Percentiles rank a stretch among this genome's conserved stretches.
phyloP scores from a whole-genome alignment of 192 early-diverging fungal species.

The Blastocladiella britannica region DNA sequence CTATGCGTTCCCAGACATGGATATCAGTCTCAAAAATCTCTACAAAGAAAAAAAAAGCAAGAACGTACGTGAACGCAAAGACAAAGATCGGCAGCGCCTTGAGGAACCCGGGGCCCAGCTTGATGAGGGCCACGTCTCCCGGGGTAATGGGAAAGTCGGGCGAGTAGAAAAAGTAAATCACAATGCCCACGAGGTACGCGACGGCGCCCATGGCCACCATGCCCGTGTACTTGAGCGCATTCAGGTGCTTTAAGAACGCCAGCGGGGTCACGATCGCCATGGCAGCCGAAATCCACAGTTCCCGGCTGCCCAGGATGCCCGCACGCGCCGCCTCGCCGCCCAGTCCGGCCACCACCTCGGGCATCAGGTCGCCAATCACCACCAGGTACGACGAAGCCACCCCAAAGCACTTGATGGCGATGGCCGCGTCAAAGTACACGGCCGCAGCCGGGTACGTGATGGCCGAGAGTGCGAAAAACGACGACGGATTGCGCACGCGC shows the following conservation, averaged over 20 bases:
- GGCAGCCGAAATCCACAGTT: slow-evolving; percentile 69
- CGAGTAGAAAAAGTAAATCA: slow-evolving; percentile 48
- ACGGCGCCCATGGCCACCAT: slow-evolving; percentile 68
- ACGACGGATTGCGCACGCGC: slow-evolving; percentile 30
- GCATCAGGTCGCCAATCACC: slow-evolving; percentile 85
- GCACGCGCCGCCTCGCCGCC: neutral
- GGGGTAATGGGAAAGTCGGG: slow-evolving; percentile 34
- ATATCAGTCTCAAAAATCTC: slow-evolving; percentile 6
- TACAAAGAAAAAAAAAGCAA: slow-evolving; percentile 4
- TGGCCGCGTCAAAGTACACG: slow-evolving; percentile 80
- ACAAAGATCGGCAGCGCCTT: slow-evolving; percentile 82
- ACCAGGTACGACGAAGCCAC: slow-evolving; percentile 87
- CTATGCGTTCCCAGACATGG: slow-evolving; percentile 6
- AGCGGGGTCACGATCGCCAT: slow-evolving; percentile 54
- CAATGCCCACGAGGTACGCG: slow-evolving; percentile 66
- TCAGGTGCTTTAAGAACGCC: slow-evolving; percentile 57
- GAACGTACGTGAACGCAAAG: slow-evolving; percentile 85
- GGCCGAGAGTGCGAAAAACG: slow-evolving; percentile 76
- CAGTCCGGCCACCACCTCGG: slow-evolving; percentile 29
- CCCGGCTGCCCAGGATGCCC: slow-evolving; percentile 29
- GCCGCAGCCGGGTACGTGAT: slow-evolving; percentile 80
- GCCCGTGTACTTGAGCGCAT: slow-evolving; percentile 78
- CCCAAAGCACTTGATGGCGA: slow-evolving; percentile 97
- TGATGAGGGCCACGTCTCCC: slow-evolving; percentile 35
- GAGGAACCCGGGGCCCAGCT: slow-evolving; percentile 41